Base-by-base conservation (phyloP, 805 yeast genomes). In the Torulaspora franciscae region DNA sequence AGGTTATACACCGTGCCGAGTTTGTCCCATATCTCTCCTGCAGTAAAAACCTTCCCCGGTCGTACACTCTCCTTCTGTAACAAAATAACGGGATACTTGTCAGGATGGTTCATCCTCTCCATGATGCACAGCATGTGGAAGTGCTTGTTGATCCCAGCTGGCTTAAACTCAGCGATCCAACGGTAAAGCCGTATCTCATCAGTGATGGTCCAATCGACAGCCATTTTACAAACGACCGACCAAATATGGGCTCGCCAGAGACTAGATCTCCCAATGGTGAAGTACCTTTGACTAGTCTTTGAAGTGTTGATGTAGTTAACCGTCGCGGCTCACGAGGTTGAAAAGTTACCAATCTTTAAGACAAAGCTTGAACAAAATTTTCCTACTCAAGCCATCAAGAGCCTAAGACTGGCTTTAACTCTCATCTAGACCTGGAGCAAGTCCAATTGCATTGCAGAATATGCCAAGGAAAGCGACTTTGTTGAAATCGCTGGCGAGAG, bases 401-500 rank as follows among this genome's bases (percentile, higher is more conserved):
- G 14, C 11, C 6, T 7, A 7, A 19, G 27, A 19, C 19, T 11
- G 13, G 15, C 10, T 34, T 10, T 37, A 24, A 14, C 14, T 11
- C 13, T 25, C 22, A 9, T 28, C 14, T 11, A 33, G 30, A 15
- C 7, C 10, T 8, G 10, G 19, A 11, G 14, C 3, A 9, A 11
- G 32, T 14, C 22, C 35, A 34, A 27, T 35, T 34, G 40, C 27
- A 9, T 23, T 19, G 29, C 10, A 27, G 17, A 47, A 15, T 29
- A 80, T 80, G 86, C 83, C 85, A 45, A 76, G 82, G 66, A 76
- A 71, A 69, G 76, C 82, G n/a, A 66, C 67, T 49, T 67, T 76
- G 50, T 63, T 80, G 61, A 72, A 76, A 69, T 76, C 81, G 46
- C 66, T 80, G 66, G 65, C 80, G 42, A 74, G 85, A 59, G 86